Conservation (phyloP, 768 basidiomycete genomes). For the Boletus rufocinnamomeus region DNA sequence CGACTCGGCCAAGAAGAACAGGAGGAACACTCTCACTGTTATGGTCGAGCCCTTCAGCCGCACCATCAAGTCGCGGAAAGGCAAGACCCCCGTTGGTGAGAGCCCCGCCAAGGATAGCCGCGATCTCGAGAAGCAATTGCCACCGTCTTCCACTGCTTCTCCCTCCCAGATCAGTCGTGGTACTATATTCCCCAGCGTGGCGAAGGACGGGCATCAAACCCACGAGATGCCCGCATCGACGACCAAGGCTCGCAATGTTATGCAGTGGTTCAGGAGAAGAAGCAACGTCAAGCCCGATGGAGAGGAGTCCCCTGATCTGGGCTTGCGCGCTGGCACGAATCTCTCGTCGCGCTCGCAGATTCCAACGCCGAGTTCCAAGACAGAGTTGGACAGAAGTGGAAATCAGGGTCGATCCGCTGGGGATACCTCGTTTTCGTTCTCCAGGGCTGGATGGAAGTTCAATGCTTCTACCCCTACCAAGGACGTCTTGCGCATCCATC, state of each 20-base stretch:
- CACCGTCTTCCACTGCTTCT: constrained; percentile 33
- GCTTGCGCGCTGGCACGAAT: constrained; percentile 24
- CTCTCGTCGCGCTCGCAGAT: constrained; percentile 33
- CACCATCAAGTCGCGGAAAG: constrained; percentile 39
- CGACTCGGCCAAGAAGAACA: constrained; percentile 53
- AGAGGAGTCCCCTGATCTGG: constrained; percentile 23
- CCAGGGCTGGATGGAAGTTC: constrained; percentile 40
- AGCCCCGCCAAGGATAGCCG: constrained; percentile 47
- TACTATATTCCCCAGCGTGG: constrained; percentile 29
- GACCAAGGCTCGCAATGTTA: constrained; percentile 91
- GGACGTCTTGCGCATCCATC: constrained; percentile 75
- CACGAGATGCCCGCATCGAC: constrained; percentile 65
- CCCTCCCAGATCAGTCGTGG: constrained; percentile 31
- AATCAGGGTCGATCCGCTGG: constrained; percentile 27
- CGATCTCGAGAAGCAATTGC: constrained; percentile 38
- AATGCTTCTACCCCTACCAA: constrained; percentile 36
- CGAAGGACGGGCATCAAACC: constrained; percentile 29
- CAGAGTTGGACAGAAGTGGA: constrained; percentile 24
- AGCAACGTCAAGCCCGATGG: constrained; percentile 47
- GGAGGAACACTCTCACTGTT: constrained; percentile 83
- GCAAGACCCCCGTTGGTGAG: constrained; percentile 36
- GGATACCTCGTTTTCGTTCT: constrained; percentile 39
- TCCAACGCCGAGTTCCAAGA: constrained; percentile 31
- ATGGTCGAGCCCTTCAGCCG: constrained; percentile 80
- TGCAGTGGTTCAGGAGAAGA: constrained; percentile 95